Evolutionary conservation across 2,329 filamentous ascomycete genomes (phyloP), one percentile per base, ranked within the genome.

Genomic region (Stachybotrys chlorohalonatus): DNA sequence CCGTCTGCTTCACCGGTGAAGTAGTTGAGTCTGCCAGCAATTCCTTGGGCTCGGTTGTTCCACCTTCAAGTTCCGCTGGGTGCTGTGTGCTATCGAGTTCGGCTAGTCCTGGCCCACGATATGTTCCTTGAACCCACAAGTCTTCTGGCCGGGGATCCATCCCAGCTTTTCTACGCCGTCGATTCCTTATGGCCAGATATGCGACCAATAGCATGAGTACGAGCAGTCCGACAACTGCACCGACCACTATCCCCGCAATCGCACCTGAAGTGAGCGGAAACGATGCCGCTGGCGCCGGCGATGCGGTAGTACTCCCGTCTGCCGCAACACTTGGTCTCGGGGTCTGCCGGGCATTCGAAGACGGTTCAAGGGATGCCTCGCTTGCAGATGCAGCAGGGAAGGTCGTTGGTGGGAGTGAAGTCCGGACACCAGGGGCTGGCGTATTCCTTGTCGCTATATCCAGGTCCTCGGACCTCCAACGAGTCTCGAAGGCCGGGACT

Each of bases 401-500:
- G 36, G 9, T 42, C 9, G 36, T 42, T 42, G 36, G 36, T 13
- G 36, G 36, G 13, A 9, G 13, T 13, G 13, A 42, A 3, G 36
- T 42, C 36, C 36, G 8, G 7, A 48, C 46, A 4, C 49, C 54
- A 11, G 54, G 45, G 31, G 51, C 49, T 42, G 17, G 11, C 5
- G 17, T 30, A 17, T 48, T 36, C 45, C 11, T 51, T 5, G 52
- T 52, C 32, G 50, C 52, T 11, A 47, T 46, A 1, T 54, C 51
- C 1, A 63, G 50, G 42, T 65, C 63, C 46, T 54, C 55, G 11
- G 55, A 55, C 30, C 60, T 57, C 65, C 66, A 67, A 6, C 65
- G 60, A 47, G 66, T 64, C 52, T 67, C 66, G 47, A 67, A 66
- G 36, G 65, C 65, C 8, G 65, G 65, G 8, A 60, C 65, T 8